Evolutionary conservation across 306 rosid species (phyloP).

Genomic region (Sindora glabra): DNA sequence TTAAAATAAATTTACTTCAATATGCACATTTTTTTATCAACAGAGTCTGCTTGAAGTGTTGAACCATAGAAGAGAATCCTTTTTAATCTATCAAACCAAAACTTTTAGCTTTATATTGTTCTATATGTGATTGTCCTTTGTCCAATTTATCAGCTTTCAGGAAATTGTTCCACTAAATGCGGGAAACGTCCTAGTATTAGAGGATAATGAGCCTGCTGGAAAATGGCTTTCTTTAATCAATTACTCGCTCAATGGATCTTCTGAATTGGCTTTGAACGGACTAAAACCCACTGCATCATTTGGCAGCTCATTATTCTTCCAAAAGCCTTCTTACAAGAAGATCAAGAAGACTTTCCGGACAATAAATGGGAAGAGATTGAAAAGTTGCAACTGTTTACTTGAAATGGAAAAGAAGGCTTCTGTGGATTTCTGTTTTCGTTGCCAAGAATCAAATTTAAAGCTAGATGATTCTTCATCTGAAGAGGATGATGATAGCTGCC

Average conservation of each 20-base stretch:
- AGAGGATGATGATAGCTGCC: constrained; percentile 66
- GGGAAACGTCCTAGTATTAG: constrained; percentile 87
- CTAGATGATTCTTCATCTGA: constrained; percentile 59
- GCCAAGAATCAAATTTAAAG: constrained; percentile 55
- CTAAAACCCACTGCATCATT: constrained; percentile 23
- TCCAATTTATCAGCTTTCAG: constrained; percentile 56
- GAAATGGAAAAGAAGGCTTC: constrained; percentile 66
- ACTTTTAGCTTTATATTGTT: background rate
- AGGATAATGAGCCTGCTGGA: constrained; percentile 89
- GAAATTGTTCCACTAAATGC: constrained; percentile 98
- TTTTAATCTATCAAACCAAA: too few relatives aligned
- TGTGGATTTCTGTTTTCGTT: constrained; percentile 70
- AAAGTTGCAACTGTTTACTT: constrained; percentile 65
- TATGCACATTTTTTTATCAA: too few relatives aligned
- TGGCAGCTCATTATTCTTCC: constrained; percentile 59
- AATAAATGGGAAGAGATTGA: constrained; percentile 50
- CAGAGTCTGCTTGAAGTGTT: too few relatives aligned
- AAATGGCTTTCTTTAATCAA: constrained; percentile 81
- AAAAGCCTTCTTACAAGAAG: constrained; percentile 74
- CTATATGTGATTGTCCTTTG: background rate
- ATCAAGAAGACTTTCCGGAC: constrained; percentile 71
- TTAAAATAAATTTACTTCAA: too few relatives aligned
- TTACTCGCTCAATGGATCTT: constrained; percentile 62
- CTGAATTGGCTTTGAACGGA: constrained; percentile 28
- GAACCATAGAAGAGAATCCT: too few relatives aligned